phyloP scores from a whole-genome alignment of 2,329 filamentous ascomycete genomes.

The Plenodomus tracheiphilus region DNA sequence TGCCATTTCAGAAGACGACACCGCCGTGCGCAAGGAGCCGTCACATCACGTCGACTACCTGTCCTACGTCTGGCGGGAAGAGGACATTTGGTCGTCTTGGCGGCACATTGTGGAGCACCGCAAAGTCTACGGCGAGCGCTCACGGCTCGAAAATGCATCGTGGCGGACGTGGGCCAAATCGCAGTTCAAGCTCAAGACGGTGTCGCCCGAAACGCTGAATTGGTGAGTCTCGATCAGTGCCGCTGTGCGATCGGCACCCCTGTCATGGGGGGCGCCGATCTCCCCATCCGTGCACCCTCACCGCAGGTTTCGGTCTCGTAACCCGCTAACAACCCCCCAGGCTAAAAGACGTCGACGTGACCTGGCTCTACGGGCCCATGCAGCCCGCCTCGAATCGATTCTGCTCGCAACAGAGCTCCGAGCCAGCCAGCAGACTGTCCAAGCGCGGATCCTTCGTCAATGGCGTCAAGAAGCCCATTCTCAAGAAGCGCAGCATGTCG shows the following conservation, averaged over 20 bases:
- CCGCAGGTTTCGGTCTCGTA: slow-evolving; percentile 11
- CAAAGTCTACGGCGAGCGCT: slow-evolving; percentile 77
- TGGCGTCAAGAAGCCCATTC: slow-evolving; percentile 79
- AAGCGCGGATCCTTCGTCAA: slow-evolving; percentile 67
- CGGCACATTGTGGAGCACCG: slow-evolving; percentile 83
- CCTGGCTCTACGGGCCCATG: slow-evolving; percentile 93
- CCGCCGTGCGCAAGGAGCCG: slow-evolving; percentile 71
- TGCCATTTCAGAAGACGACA: slow-evolving; percentile 73
- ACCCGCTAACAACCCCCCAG: slow-evolving; percentile 54
- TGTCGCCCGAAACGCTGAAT: slow-evolving; percentile 89
- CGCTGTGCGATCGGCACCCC: slow-evolving; percentile 20
- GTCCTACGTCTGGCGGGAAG: slow-evolving; percentile 89
- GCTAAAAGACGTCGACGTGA: slow-evolving; percentile 96
- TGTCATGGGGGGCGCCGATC: slow-evolving; percentile 29
- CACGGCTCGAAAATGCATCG: slow-evolving; percentile 88
- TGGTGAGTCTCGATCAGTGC: slow-evolving; percentile 65
- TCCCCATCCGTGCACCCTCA: slow-evolving; percentile 30
- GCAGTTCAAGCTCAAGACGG: slow-evolving; percentile 82
- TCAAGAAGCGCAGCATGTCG: slow-evolving; percentile 96
- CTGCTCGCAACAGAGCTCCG: slow-evolving; percentile 53
- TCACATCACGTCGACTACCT: slow-evolving; percentile 94
- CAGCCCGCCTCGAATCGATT: slow-evolving; percentile 69
- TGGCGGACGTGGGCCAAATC: slow-evolving; percentile 97
- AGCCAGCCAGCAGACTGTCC: slow-evolving; percentile 59
- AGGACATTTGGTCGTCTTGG: slow-evolving; percentile 98